Conservation (phyloP, 208 protist species). For the Porcisia deanei region DNA sequence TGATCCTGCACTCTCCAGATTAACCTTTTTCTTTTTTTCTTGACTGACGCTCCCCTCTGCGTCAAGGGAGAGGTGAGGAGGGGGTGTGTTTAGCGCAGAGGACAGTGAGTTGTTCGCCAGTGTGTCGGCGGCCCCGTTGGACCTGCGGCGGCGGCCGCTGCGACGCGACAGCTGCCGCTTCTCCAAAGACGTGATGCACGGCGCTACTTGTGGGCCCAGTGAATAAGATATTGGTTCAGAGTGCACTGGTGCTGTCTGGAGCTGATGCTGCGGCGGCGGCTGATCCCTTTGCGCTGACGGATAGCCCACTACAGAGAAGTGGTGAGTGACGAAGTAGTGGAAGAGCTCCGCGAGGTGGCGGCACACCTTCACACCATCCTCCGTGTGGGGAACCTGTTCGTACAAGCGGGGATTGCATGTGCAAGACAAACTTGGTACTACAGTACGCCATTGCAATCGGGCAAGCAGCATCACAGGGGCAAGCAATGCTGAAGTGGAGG, state of each 20-base stretch:
- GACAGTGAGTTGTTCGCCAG: constrained; percentile 3
- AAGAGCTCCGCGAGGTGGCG: constrained; percentile 75
- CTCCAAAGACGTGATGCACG: not conserved
- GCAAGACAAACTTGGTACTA: constrained; percentile 54
- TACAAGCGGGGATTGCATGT: constrained; percentile 59
- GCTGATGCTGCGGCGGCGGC: not conserved
- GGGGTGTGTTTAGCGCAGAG: constrained; percentile 5
- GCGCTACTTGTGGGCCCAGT: not conserved
- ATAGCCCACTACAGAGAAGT: constrained; percentile 24
- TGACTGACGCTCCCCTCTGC: not conserved
- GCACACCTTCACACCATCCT: constrained; percentile 58
- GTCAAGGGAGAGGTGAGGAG: not conserved
- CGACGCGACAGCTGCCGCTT: not conserved
- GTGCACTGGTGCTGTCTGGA: not conserved
- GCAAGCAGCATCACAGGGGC: constrained; percentile 16
- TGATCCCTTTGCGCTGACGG: not conserved
- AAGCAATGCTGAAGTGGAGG: not conserved
- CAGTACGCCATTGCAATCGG: constrained; percentile 34
- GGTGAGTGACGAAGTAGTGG: constrained; percentile 57
- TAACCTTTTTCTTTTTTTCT: not conserved
- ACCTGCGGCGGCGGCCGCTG: not conserved
- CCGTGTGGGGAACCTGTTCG: constrained; percentile 47
- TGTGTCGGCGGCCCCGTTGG: not conserved
- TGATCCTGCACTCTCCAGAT: not conserved
- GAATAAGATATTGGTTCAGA: not conserved